These are phyloP conservation scores for Penicillium sp. DNA, from an alignment of 2,329 filamentous ascomycete species.

Conservation along the genomic window DNA sequence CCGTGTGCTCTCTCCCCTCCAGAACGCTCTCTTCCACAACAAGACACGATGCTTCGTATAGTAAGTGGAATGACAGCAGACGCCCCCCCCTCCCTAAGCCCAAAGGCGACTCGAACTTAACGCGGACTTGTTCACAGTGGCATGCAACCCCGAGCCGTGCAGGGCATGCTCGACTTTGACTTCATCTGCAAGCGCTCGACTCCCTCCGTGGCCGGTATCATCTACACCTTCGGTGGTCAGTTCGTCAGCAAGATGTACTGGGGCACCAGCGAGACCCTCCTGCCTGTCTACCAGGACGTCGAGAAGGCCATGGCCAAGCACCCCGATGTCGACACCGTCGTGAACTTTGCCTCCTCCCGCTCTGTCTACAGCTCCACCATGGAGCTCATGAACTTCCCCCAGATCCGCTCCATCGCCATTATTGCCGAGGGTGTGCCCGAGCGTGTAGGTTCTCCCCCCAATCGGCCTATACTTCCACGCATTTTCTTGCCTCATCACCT, in stretches of 20 bases:
- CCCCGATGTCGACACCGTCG: slow-evolving; percentile 90
- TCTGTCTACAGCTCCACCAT: slow-evolving; percentile 98
- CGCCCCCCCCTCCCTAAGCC: not conserved
- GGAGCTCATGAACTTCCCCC: slow-evolving; percentile 94
- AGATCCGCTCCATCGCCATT: slow-evolving; percentile 98
- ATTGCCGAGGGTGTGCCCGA: slow-evolving; percentile 99
- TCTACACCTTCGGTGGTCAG: slow-evolving; percentile 99
- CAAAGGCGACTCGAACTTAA: not conserved
- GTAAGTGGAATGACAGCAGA: slow-evolving; percentile 43
- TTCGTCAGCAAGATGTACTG: slow-evolving; percentile 99
- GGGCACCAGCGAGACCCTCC: slow-evolving; percentile 97
- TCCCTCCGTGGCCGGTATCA: slow-evolving; percentile 96
- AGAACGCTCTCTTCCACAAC: slow-evolving; percentile 93
- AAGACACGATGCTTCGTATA: slow-evolving; percentile 99
- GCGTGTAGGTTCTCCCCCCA: slow-evolving; percentile 57
- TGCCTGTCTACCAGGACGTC: slow-evolving; percentile 95
- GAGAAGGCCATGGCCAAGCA: slow-evolving; percentile 94
- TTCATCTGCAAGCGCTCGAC: slow-evolving; percentile 99
- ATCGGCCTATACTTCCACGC: not conserved
- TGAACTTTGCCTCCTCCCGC: slow-evolving; percentile 99
- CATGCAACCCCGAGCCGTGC: slow-evolving; percentile 88
- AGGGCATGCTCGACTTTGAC: slow-evolving; percentile 97
- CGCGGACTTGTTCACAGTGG: slow-evolving; percentile 49
- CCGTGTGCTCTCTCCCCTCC: slow-evolving; percentile 81
- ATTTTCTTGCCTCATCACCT: too few species aligned